Conservation (phyloP, 1,284 basidiomycete species). For the Tilletia indica region DNA sequence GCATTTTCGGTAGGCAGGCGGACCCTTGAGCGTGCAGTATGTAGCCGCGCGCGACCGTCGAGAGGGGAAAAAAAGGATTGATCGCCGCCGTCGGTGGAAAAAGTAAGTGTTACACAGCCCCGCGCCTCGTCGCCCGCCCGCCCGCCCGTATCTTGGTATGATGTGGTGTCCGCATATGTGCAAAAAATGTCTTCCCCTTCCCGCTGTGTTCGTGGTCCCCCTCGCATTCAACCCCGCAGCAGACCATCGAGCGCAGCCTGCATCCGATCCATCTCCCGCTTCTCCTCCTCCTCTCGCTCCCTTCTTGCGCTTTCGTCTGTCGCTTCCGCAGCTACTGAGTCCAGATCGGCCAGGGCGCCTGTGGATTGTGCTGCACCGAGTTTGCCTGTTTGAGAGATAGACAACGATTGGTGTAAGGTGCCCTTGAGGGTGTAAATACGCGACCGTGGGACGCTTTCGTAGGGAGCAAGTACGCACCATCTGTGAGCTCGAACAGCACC, state of each 20-base stretch:
- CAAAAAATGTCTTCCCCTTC: background rate
- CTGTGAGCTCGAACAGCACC: slow-evolving; percentile 89
- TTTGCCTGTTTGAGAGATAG: slow-evolving; percentile 26
- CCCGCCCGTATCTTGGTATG: too few relatives aligned
- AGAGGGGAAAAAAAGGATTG: too few relatives aligned
- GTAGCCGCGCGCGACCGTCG: too few relatives aligned
- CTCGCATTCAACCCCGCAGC: slow-evolving; percentile 35
- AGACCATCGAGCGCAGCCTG: slow-evolving; percentile 52
- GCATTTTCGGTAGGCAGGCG: too few relatives aligned
- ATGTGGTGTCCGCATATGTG: too few relatives aligned
- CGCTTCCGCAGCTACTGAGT: background rate
- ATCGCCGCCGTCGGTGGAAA: too few relatives aligned
- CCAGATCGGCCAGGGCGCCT: slow-evolving; percentile 39
- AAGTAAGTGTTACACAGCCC: too few relatives aligned
- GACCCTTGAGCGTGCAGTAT: too few relatives aligned
- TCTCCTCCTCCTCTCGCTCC: slow-evolving; percentile 34
- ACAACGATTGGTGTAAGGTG: too few relatives aligned
- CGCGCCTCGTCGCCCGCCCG: too few relatives aligned
- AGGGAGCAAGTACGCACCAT: slow-evolving; percentile 67
- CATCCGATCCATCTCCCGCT: slow-evolving; percentile 50
- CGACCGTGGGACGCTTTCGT: too few relatives aligned
- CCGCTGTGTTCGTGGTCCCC: background rate
- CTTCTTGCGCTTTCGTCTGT: slow-evolving; percentile 27
- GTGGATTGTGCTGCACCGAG: slow-evolving; percentile 47
- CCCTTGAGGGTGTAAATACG: too few relatives aligned